A percentile compares a stretch with the other conserved stretches of the same genome.
These are phyloP conservation scores for Hordeum marinum DNA, from an alignment of 176 grass and related monocot genomes.

Conservation along the genomic window DNA sequence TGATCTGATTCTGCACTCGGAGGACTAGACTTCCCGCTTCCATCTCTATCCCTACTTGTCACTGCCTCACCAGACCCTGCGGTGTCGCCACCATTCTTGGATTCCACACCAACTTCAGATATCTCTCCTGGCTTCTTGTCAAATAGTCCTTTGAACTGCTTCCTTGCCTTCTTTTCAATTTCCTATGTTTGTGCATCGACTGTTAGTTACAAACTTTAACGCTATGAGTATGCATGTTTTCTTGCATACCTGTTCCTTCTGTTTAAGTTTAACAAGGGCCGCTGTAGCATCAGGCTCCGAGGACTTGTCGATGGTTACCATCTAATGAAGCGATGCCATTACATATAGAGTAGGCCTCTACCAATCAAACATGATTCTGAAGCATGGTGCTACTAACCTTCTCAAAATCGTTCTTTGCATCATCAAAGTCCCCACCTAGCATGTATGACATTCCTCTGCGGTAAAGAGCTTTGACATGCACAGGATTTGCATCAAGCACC, in stretches of 20 bases:
- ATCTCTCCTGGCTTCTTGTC: conserved; percentile 98
- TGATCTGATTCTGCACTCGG: not conserved
- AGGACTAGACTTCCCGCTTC: not conserved
- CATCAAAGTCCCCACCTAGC: conserved; percentile 81
- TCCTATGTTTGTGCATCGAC: conserved; percentile 38
- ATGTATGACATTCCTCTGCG: conserved; percentile 78
- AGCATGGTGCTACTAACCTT: conserved; percentile 41
- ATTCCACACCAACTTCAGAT: conserved; percentile 46
- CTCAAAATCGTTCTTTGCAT: conserved; percentile 91
- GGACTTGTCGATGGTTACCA: conserved; percentile 66
- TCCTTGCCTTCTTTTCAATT: conserved; percentile 70
- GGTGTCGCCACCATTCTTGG: not conserved
- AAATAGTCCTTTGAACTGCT: conserved; percentile 96
- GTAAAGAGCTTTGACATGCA: conserved; percentile 88
- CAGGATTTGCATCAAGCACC: conserved; percentile 81
- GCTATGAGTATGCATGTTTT: not conserved
- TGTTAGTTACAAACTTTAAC: not conserved
- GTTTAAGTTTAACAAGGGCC: conserved; percentile 78
- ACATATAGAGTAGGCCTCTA: not conserved
- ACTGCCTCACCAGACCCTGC: conserved; percentile 14
- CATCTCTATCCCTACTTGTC: conserved; percentile 24
- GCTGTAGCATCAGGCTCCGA: conserved; percentile 76
- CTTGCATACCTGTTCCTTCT: conserved; percentile 64
- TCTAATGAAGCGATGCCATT: conserved; percentile 40
- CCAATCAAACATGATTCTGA: not conserved